Evolutionary conservation across 768 basidiomycete genomes (phyloP).

Genomic region (Epithele typhae): DNA sequence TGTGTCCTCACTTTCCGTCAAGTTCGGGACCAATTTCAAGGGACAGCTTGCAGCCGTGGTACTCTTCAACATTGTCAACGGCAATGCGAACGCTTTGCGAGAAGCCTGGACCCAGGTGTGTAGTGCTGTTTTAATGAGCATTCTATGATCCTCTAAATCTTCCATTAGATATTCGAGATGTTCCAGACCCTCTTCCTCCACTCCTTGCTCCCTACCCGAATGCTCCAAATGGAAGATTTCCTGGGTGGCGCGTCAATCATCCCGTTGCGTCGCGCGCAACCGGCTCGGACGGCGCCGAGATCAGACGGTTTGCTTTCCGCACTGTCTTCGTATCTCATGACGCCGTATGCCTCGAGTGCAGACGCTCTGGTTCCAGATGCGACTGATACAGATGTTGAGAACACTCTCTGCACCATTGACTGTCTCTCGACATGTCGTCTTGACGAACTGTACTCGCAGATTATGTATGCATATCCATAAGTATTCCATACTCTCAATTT

Average conservation of each 20-base stretch:
- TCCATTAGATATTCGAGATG: slow-evolving; percentile 91
- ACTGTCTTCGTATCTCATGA: slow-evolving; percentile 93
- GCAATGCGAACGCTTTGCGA: slow-evolving; percentile 88
- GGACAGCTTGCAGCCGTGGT: slow-evolving; percentile 96
- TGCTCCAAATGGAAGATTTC: slow-evolving; percentile 99
- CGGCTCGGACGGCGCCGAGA: slow-evolving; percentile 55
- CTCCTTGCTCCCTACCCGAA: slow-evolving; percentile 81
- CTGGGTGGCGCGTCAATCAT: slow-evolving; percentile 92
- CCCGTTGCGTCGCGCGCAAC: slow-evolving; percentile 74
- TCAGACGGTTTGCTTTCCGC: slow-evolving; percentile 92
- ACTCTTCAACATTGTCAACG: slow-evolving; percentile 95
- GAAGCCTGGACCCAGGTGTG: slow-evolving; percentile 92
- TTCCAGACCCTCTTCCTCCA: slow-evolving; percentile 95
- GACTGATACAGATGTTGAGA: slow-evolving; percentile 90
- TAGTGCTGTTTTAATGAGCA: neutral
- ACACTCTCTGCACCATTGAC: slow-evolving; percentile 91
- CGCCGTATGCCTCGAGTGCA: slow-evolving; percentile 75
- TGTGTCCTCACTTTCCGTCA: slow-evolving; percentile 87
- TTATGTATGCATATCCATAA: slow-evolving; percentile 69
- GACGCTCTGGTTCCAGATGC: slow-evolving; percentile 82
- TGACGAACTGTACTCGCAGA: slow-evolving; percentile 92
- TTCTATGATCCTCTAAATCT: too few relatives aligned
- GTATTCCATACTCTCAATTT: too few relatives aligned
- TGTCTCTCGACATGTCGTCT: slow-evolving; percentile 91
- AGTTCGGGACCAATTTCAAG: slow-evolving; percentile 93